Evolutionary conservation across 495 filamentous ascomycete genomes (phyloP), one percentile per base, ranked within the genome.

Genomic region (Penicillium lividum): DNA sequence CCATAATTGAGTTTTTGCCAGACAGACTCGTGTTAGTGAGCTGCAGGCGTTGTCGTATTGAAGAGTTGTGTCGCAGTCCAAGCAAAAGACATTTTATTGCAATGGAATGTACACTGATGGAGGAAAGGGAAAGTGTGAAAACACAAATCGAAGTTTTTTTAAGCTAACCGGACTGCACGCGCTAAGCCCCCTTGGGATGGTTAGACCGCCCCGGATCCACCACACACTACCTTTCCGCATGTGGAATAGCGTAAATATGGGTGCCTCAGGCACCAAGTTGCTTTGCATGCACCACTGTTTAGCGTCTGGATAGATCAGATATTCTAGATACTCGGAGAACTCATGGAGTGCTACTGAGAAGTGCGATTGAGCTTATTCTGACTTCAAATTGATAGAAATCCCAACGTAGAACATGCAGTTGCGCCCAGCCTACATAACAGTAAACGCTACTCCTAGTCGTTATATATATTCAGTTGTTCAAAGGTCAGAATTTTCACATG

Each of bases 101-200:
- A 59, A 42, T 51, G 56, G 58, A 43, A 60, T 49, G 57, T 53
- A 53, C 53, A 50, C 62, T 54, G 61, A 53, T 51, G 61, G 58
- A 61, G 49, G 54, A 60, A 64, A 64, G 45, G 53, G 47, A 54
- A 55, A 63, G 46, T 42, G 54, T 27, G 54, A 53, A 59, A 66
- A 53, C 53, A 61, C 49, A 64, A 57, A 58, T 64, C 53, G 61
- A 63, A 57, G 42, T 58, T 58, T 65, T 66, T 64, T 66, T 61
- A 66, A 66, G 64, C 64, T 66, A n/a, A 40, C 38, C 38, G 38
- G 38, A 15, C 15, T 40, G 38, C 4, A 5, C 38, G 38, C 38
- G 13, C 38, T 40, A 40, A 40, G 4, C 38, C 15, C 6, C 38
- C n/a, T 40, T 16, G 38, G 38, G 38, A 40, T 13, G 38, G 38